Conservation (phyloP, 306 rosid genomes). For the Elaeagnus macrophylla region DNA sequence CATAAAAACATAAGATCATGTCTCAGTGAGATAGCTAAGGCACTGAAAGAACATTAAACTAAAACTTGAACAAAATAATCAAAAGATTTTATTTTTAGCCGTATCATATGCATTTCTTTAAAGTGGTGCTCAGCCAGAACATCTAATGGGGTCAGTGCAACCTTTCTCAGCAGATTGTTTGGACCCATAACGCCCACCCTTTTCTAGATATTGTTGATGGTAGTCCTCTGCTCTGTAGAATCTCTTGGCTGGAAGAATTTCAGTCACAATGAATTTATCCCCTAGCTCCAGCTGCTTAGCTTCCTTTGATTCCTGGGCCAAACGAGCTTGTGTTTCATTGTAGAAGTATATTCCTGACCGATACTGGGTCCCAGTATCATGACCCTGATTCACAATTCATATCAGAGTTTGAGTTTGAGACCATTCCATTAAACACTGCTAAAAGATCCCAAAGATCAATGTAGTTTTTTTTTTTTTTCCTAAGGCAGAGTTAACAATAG, state of each 20-base stretch:
- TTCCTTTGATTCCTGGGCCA: slow-evolving; percentile 67
- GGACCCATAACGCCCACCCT: slow-evolving; percentile 55
- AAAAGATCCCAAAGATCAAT: too few species aligned
- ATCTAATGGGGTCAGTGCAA: slow-evolving; percentile 74
- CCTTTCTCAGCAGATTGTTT: slow-evolving; percentile 70
- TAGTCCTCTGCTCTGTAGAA: slow-evolving; percentile 88
- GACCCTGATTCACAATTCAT: too few species aligned
- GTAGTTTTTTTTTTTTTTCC: too few species aligned
- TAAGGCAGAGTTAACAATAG: too few species aligned
- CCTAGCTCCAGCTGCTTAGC: slow-evolving; percentile 50
- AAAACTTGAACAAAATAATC: too few species aligned
- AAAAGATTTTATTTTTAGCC: too few species aligned
- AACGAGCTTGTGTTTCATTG: slow-evolving; percentile 50
- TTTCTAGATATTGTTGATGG: slow-evolving; percentile 87
- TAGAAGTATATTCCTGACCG: slow-evolving; percentile 81
- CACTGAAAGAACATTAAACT: too few species aligned
- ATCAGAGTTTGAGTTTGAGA: too few species aligned
- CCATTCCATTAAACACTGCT: too few species aligned
- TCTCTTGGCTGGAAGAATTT: slow-evolving; percentile 72
- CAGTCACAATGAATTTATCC: slow-evolving; percentile 51
- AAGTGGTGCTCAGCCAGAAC: slow-evolving; percentile 86
- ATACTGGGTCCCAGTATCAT: slow-evolving; percentile 71
- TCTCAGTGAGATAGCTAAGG: too few species aligned
- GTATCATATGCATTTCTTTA: too few species aligned
- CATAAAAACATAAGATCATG: too few species aligned